Evolutionary conservation across 495 filamentous ascomycete genomes (phyloP).

Genomic region (Penicillium flavigenum): DNA sequence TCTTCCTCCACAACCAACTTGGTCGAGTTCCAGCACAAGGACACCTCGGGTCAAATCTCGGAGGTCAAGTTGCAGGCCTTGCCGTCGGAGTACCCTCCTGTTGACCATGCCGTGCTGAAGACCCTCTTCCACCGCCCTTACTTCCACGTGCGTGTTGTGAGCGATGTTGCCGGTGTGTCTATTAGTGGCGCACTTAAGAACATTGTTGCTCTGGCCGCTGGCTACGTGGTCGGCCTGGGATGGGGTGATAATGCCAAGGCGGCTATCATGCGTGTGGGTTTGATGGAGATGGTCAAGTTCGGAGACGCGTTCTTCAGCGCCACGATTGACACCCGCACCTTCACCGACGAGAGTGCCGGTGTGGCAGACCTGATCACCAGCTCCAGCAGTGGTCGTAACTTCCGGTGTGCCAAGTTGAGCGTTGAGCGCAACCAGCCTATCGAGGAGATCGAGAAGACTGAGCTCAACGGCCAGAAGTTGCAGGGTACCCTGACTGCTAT

Average conservation of each 20-base stretch:
- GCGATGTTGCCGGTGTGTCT: slow-evolving; percentile 92
- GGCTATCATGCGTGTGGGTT: slow-evolving; percentile 91
- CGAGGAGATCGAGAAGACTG: slow-evolving; percentile 80
- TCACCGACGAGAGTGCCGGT: slow-evolving; percentile 94
- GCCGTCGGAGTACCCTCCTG: slow-evolving; percentile 74
- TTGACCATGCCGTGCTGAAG: slow-evolving; percentile 76
- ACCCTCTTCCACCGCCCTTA: slow-evolving; percentile 94
- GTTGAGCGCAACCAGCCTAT: slow-evolving; percentile 76
- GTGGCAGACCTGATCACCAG: slow-evolving; percentile 96
- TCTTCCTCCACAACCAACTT: slow-evolving; percentile 59
- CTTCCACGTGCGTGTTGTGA: slow-evolving; percentile 91
- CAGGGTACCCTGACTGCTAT: slow-evolving; percentile 89
- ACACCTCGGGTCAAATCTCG: slow-evolving; percentile 59
- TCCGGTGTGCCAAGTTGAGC: slow-evolving; percentile 86
- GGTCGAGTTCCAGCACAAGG: slow-evolving; percentile 61
- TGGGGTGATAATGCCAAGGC: slow-evolving; percentile 99
- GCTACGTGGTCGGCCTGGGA: slow-evolving; percentile 91
- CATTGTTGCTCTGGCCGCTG: slow-evolving; percentile 90
- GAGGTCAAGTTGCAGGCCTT: slow-evolving; percentile 68
- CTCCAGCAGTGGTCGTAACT: slow-evolving; percentile 88
- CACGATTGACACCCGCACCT: slow-evolving; percentile 74
- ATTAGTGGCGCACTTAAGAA: slow-evolving; percentile 97
- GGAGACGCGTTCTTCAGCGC: slow-evolving; percentile 87
- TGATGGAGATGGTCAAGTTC: slow-evolving; percentile 94
- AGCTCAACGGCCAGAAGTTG: slow-evolving; percentile 96